These are phyloP conservation scores for Tolypocladium sp. DNA, from an alignment of 2,329 filamentous ascomycete species.

Conservation along the genomic window DNA sequence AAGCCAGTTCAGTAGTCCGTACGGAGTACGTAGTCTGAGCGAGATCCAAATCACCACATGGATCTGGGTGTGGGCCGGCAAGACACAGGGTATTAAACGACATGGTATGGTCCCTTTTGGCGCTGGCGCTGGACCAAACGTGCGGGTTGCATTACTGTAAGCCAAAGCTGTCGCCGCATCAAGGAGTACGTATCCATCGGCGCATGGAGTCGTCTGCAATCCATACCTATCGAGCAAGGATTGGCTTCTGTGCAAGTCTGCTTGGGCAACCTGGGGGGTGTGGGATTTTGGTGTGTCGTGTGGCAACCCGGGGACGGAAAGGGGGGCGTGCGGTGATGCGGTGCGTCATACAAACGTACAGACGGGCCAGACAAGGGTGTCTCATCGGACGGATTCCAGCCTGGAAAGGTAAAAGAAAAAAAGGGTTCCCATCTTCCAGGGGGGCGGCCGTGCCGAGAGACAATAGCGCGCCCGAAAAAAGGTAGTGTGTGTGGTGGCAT, in stretches of 20 bases:
- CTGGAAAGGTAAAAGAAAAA: slow-evolving; percentile 7
- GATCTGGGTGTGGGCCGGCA: slow-evolving; percentile 26
- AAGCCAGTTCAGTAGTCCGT: slow-evolving; percentile 19
- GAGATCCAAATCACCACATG: slow-evolving; percentile 18
- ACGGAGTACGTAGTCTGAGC: slow-evolving; percentile 18
- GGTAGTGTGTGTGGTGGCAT: not conserved
- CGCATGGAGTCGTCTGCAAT: not conserved
- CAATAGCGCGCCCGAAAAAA: slow-evolving; percentile 9
- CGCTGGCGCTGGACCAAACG: slow-evolving; percentile 15
- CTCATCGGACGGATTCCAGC: slow-evolving; percentile 23
- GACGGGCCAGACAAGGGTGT: slow-evolving; percentile 21
- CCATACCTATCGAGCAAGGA: slow-evolving; percentile 5
- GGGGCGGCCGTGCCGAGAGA: slow-evolving; percentile 11
- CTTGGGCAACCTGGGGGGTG: slow-evolving; percentile 3
- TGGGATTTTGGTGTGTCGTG: not conserved
- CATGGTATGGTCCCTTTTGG: slow-evolving; percentile 8
- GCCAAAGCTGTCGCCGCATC: slow-evolving; percentile 11
- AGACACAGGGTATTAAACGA: slow-evolving; percentile 17
- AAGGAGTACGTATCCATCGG: slow-evolving; percentile 2
- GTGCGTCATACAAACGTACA: slow-evolving; percentile 18
- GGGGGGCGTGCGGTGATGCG: not conserved
- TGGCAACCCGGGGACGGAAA: not conserved
- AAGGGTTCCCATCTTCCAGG: slow-evolving; percentile 8
- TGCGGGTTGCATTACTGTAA: slow-evolving; percentile 23
- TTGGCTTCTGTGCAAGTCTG: slow-evolving; percentile 7